These are phyloP conservation scores for Plasmodium relictum DNA, from an alignment of 169 alveolate species.

Conservation along the genomic window DNA sequence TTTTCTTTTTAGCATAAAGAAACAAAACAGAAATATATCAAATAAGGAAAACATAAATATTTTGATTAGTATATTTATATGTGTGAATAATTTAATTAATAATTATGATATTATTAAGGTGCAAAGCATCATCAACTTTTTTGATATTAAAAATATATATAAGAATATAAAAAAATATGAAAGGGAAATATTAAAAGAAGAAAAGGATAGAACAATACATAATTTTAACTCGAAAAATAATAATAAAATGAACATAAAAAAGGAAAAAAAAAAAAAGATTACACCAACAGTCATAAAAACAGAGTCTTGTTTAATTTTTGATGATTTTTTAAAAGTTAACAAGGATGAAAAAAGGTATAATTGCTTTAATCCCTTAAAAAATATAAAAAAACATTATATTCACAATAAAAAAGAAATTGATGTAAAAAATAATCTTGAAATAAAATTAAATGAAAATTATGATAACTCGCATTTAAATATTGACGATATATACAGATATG, in stretches of 20 bases:
- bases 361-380: not conserved
- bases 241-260: not conserved
- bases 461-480: constrained; percentile 26
- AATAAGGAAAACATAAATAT: not conserved
- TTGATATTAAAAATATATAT: constrained; percentile 27
- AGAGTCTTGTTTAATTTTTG: constrained; percentile 5
- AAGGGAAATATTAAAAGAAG: constrained; percentile 12
- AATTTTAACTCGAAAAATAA: constrained; percentile 5
- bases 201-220: not conserved
- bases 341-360: not conserved
- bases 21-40: not conserved
- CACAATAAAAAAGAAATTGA: constrained; percentile 23
- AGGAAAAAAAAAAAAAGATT: constrained; percentile 9
- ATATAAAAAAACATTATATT: constrained; percentile 25
- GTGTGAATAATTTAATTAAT: constrained; percentile 64
- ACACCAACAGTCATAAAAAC: not conserved
- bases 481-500: constrained; percentile 44
- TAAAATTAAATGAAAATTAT: constrained; percentile 24
- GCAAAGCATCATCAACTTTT: constrained; percentile 14
- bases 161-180: constrained; percentile 16
- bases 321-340: not conserved
- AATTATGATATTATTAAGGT: constrained; percentile 38
- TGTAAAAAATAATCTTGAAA: constrained; percentile 39
- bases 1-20: constrained; percentile 40
- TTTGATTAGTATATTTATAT: constrained; percentile 52